Base-by-base conservation (phyloP, 2,329 filamentous ascomycete species). In the Fusarium coffeatum region DNA sequence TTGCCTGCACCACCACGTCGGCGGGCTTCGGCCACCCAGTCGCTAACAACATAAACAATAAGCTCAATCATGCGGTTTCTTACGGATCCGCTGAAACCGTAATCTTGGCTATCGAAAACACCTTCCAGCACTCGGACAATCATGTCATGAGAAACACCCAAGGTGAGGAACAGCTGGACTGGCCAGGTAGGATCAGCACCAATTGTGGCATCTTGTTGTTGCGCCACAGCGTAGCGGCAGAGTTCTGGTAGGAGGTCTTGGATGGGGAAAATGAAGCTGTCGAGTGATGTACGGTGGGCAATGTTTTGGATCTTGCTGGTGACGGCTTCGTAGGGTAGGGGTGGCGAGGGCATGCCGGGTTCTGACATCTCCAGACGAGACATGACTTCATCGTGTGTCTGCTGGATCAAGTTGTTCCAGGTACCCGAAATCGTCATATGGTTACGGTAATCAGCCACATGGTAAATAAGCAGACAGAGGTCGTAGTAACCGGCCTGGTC, bases 401-500 rank as follows among this genome's bases (percentile, higher is more conserved):
- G 87, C 62, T 92, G 87, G 66, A 99, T 89, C 22, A 98, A 85
- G 73, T 91, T 90, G 76, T 90, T 86, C 96, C 96, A 99, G 6
- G 93, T 97, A 42, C 90, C 86, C 57, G 88, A 87, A 74, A 99
- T 96, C 68, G 96, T 92, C 43, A 92, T 90, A 3, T 93, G 86
- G 75, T 95, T 97, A 74, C 95, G 92, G 83, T 97, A 93, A 79
- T 98, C 94, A 47, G 95, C 95, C 2, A 92, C 89, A 79, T 97
- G 92, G 83, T 94, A 98, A 76, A 99, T 97, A 64, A 95, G 86
- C 11, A 99, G 88, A 77, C 93, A 97, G 53, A 99, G 88, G 78
- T 98, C 96, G 81, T 94, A 95, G 84, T 99, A 99, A 51, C 90
- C 91, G 4, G 93, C 96, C 76, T 93, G 91, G 76, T 98, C 94